Percentiles rank a stretch among this genome's conserved stretches.
Evolutionary conservation across 2,329 filamentous ascomycete genomes (phyloP).

Genomic region (Paecilomyces fulvus): DNA sequence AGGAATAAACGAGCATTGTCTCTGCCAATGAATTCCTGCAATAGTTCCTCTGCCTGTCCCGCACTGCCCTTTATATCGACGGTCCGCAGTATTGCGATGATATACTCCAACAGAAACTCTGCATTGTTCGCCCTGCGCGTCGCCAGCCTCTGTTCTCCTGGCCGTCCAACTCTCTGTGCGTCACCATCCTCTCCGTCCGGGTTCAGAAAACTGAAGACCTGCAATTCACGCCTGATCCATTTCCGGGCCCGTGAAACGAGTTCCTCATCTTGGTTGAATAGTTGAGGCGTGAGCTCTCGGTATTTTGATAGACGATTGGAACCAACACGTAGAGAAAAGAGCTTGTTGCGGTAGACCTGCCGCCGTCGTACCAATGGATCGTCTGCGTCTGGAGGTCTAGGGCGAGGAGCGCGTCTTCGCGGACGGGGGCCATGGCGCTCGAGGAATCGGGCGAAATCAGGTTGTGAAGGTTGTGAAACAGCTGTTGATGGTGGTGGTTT

Average conservation of each 20-base stretch:
- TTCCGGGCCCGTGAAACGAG: conserved; percentile 68
- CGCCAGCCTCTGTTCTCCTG: conserved; percentile 24
- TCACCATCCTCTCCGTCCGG: conserved; percentile 20
- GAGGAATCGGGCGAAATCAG: not conserved
- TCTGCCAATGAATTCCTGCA: conserved; percentile 69
- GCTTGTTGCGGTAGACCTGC: conserved; percentile 61
- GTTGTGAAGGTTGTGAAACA: not conserved
- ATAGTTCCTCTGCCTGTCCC: conserved; percentile 69
- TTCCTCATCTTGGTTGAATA: conserved; percentile 56
- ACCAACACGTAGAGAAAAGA: conserved; percentile 75
- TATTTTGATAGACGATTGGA: conserved; percentile 71
- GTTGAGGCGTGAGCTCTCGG: conserved; percentile 59
- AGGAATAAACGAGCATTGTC: conserved; percentile 67
- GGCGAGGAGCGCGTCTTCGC: conserved; percentile 14
- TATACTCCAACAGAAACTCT: conserved; percentile 79
- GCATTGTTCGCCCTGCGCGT: conserved; percentile 56
- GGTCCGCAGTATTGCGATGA: conserved; percentile 72
- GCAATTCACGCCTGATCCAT: conserved; percentile 76
- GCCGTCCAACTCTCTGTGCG: conserved; percentile 11
- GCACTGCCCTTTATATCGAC: conserved; percentile 71
- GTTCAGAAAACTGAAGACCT: conserved; percentile 68
- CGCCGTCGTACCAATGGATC: conserved; percentile 54
- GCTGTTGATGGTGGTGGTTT: conserved; percentile 8
- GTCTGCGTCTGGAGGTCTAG: conserved; percentile 20
- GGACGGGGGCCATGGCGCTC: conserved; percentile 2